Base-by-base conservation (phyloP, 2,329 filamentous ascomycete genomes). In the Xylaria sp. region DNA sequence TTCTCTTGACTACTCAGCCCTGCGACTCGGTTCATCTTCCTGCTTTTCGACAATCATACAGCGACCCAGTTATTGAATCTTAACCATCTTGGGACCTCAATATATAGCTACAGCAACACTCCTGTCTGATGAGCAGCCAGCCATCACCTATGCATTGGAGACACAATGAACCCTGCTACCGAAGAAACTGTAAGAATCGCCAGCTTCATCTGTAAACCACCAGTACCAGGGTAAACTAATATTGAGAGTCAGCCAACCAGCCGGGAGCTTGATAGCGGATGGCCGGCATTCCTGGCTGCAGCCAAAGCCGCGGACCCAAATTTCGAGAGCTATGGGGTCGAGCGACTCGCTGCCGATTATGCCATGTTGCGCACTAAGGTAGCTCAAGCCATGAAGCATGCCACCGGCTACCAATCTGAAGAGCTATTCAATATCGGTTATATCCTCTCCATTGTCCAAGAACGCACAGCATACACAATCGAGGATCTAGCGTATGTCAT, bases 391-490 rank as follows among this genome's bases (percentile, higher is more conserved):
- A 39, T 66, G 23, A 23, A 48, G 25, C 25, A 56, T 44, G 57
- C 57, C 15, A 56, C 64, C 10, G 64, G 64, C 13, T 25, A 66
- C 41, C 12, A 50, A n/a, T 66, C 63, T 15, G 28, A 60, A 20
- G 57, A 62, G 57, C 39, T 66, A 18, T 66, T 61, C 50, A 56
- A 34, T 23, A 62, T 62, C 41, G 64, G 64, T 7, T 62, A 60
- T 34, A 62, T 66, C 50, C 57, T 66, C 34, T 37, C 54, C 2
- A n/a, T 55, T 13, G 51, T 66, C 34, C 56, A 56, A 34, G 64
- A 66, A 20, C 23, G 51, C 37, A 20, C 15, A 32, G 39, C 56
- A 15, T 56, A 56, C 12, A 62, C 46, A 7, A 25, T 66, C 4
- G 39, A 39, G 15, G 51, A 66, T 46, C 23, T 66, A 28, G 57